phyloP scores from a whole-genome alignment of 495 filamentous ascomycete genomes.

The Penicillium flavigenum region DNA sequence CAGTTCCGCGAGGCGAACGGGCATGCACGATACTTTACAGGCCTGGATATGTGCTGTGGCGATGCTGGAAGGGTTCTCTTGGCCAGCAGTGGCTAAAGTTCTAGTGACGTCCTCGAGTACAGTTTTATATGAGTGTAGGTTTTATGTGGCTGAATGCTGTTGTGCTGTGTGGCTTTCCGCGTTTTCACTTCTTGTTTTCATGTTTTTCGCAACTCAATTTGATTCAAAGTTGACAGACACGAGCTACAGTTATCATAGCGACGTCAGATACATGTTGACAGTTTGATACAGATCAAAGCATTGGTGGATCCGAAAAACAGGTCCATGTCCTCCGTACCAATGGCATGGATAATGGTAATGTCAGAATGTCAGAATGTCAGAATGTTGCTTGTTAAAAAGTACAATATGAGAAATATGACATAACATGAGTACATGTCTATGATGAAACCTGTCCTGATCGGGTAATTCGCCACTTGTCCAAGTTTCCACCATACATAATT shows the following conservation, averaged over 20 bases:
- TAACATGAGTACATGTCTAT: not conserved
- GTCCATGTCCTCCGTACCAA: not conserved
- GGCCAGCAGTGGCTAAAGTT: constrained; percentile 3
- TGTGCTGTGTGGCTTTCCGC: not conserved
- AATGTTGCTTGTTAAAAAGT: no score
- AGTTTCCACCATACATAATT: constrained; percentile 6
- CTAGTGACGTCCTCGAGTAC: constrained; percentile 2
- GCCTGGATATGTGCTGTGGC: constrained; percentile 1
- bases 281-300: constrained; percentile 1
- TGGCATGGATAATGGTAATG: constrained; percentile 2
- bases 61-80: not conserved
- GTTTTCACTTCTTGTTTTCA: constrained; percentile 1
- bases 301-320: constrained; percentile 1
- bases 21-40: not conserved
- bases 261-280: not conserved
- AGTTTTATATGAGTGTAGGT: not conserved
- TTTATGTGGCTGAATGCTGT: not conserved
- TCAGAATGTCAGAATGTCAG: no score
- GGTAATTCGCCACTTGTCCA: constrained; percentile 13
- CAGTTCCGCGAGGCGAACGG: constrained; percentile 1
- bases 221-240: not conserved
- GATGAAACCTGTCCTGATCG: constrained; percentile 16
- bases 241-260: not conserved
- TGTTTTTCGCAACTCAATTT: not conserved
- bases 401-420: constrained; percentile 9